phyloP scores from a whole-genome alignment of 2,329 filamentous ascomycete genomes.

The Colletotrichum sp. region DNA sequence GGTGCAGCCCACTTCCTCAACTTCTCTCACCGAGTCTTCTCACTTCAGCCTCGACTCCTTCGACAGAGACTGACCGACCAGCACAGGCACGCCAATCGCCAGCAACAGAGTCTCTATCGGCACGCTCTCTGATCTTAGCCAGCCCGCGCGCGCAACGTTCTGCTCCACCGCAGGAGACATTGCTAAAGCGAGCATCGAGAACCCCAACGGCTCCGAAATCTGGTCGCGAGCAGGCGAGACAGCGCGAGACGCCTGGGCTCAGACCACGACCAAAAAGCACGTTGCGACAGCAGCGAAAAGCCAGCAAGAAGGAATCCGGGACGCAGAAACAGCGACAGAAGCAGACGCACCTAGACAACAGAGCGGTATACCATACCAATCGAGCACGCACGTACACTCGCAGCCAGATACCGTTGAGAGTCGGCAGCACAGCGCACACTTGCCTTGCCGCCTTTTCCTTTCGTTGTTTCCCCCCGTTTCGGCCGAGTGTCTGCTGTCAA shows the following conservation, averaged over 20 bases:
- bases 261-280: slow-evolving; percentile 12
- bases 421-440: not conserved
- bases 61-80: slow-evolving; percentile 22
- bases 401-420: not conserved
- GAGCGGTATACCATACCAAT: slow-evolving; percentile 7
- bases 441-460: slow-evolving; percentile 20
- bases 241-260: slow-evolving; percentile 1
- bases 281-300: slow-evolving; percentile 5
- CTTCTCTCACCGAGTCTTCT: slow-evolving; percentile 45
- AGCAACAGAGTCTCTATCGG: slow-evolving; percentile 20
- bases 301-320: not conserved
- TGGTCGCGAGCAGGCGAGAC: not conserved
- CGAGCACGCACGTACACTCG: not conserved
- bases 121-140: slow-evolving; percentile 18
- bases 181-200: slow-evolving; percentile 14
- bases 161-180: slow-evolving; percentile 21
- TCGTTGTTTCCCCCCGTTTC: slow-evolving; percentile 10
- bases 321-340: not conserved
- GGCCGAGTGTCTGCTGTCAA: slow-evolving; percentile 17
- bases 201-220: slow-evolving; percentile 1
- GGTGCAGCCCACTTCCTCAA: slow-evolving; percentile 34
- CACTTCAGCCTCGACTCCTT: slow-evolving; percentile 37
- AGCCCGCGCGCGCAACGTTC: slow-evolving; percentile 14
- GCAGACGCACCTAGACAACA: slow-evolving; percentile 9
- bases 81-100: slow-evolving; percentile 22